A percentile compares a stretch with the other conserved stretches of the same genome.
Evolutionary conservation across 2,329 filamentous ascomycete genomes (phyloP).

Genomic region (Colletotrichum chrysophilum): DNA sequence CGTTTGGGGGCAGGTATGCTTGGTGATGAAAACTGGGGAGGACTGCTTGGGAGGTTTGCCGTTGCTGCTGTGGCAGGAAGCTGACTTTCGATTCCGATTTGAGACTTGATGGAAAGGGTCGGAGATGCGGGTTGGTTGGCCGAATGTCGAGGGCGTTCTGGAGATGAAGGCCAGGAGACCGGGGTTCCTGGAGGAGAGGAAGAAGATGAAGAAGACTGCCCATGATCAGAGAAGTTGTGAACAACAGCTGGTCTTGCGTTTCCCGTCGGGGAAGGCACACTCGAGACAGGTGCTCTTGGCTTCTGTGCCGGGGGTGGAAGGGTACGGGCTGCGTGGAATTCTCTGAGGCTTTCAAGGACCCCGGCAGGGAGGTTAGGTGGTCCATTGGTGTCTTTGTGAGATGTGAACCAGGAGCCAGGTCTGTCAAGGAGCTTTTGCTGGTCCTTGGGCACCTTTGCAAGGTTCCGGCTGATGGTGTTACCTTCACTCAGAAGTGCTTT

Average conservation of each 20-base stretch:
- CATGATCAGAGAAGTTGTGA: neutral
- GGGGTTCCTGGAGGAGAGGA: neutral
- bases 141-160: neutral
- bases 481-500: neutral
- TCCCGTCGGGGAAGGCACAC: neutral
- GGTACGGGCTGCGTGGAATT: constrained; percentile 17
- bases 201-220: neutral
- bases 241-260: neutral
- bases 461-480: constrained; percentile 26
- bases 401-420: constrained; percentile 40
- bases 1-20: neutral
- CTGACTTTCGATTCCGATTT: neutral
- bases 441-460: constrained; percentile 39
- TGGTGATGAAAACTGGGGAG: neutral
- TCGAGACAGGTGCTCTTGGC: neutral
- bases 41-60: constrained; percentile 6
- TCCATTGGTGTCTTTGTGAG: constrained; percentile 27
- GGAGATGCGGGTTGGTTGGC: neutral
- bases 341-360: constrained; percentile 36
- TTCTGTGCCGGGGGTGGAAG: constrained; percentile 19
- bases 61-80: neutral
- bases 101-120: constrained; percentile 11
- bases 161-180: constrained; percentile 29
- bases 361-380: constrained; percentile 38
- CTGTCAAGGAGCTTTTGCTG: constrained; percentile 42